Evolutionary conservation across 2,329 filamentous ascomycete species (phyloP).

Genomic region (Fusarium sp.): DNA sequence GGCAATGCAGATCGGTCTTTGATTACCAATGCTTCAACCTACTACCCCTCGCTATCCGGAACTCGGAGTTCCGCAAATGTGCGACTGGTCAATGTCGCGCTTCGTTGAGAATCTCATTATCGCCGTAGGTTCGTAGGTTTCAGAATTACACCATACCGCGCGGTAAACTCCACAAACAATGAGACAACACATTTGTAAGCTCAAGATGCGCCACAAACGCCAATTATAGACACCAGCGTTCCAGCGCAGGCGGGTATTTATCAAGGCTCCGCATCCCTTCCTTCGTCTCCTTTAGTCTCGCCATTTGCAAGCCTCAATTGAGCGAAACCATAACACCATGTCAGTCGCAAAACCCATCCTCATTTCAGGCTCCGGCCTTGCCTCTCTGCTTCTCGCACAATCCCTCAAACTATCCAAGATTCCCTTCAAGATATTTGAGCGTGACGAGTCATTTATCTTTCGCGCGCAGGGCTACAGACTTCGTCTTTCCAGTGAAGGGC

Average conservation of each 20-base stretch:
- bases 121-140: not conserved
- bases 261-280: not conserved
- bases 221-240: too few relatives aligned
- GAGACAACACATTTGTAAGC: not conserved
- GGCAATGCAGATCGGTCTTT: too few relatives aligned
- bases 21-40: not conserved
- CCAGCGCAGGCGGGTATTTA: not conserved
- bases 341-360: constrained; percentile 50
- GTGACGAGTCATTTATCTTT: constrained; percentile 60
- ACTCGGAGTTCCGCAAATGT: not conserved
- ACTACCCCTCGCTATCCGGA: not conserved
- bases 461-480: constrained; percentile 72
- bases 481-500: constrained; percentile 65
- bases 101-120: not conserved
- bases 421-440: constrained; percentile 68
- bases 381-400: constrained; percentile 57
- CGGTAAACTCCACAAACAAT: not conserved
- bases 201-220: not conserved
- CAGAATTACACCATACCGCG: not conserved
- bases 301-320: not conserved
- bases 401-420: constrained; percentile 55
- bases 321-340: constrained; percentile 14
- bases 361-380: constrained; percentile 58
- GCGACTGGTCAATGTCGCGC: not conserved
- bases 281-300: not conserved